Base-by-base conservation (phyloP, 2,329 filamentous ascomycete species). In the Fusarium secorum region DNA sequence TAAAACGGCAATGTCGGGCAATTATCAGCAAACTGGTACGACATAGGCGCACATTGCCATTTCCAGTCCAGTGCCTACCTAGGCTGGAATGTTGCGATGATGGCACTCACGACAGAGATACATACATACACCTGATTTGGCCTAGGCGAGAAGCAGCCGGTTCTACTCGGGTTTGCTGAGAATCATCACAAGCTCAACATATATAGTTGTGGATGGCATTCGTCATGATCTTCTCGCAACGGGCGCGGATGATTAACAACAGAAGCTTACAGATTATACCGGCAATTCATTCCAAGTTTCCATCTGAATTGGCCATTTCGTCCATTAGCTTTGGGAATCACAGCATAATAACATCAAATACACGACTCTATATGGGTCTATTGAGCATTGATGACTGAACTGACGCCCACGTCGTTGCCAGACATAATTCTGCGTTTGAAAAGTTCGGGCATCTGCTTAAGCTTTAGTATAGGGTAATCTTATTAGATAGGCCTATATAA, bases 91-190 rank as follows among this genome's bases (percentile, higher is more conserved):
- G 7, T 44, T 17, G 18, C n/a, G 13, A 45, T 65, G 44, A 65
- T 38, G 44, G 22, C 38, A 51, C 33, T 44, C 18, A 66, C 24
- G 28, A n/a, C 20, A 39, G 45, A 59, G 28, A 52, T 60, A 13
- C 38, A 53, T 60, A 13, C 38, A 53, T 30, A 32, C 7, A 17
- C 35, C 20, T 28, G 11, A 54, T 38, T 36, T 52, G 41, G 8
- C 8, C n/a, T 7, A 48, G 45, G 15, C 15, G n/a, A 32, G 45
- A 49, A 49, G 11, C 28, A 32, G 45, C n/a, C 17, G 28, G 13
- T 22, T 32, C 11, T 22, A 18, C 28, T 32, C 15, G 44, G 52
- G 38, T 51, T 35, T 42, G 11, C 20, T 46, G 30, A 24, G 38
- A 53, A 51, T 44, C 17, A 56, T 54, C 45, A 26, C 18, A 54